Percentiles rank a stretch among this genome's conserved stretches.
These are phyloP conservation scores for Cichorium intybus DNA, from an alignment of 140 eudicot species.

Conservation along the genomic window DNA sequence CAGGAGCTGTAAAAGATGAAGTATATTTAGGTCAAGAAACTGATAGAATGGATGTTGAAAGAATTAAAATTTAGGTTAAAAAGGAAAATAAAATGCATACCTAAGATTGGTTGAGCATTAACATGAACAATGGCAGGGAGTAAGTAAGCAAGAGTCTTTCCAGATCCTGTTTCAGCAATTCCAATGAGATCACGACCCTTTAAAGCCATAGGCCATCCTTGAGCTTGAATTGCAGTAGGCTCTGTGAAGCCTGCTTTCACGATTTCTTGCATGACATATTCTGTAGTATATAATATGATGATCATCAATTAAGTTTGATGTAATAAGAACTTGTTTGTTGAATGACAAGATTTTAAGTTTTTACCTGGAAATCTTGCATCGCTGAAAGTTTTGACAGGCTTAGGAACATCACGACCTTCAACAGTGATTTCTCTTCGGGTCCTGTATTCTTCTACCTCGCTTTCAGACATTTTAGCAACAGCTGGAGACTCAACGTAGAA, in stretches of 20 bases:
- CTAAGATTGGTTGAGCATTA: constrained; percentile 82
- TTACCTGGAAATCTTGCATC: constrained; percentile 97
- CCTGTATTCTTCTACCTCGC: constrained; percentile 85
- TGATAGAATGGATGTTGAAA: background rate
- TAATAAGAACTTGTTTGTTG: background rate
- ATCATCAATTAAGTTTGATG: background rate
- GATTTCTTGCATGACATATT: constrained; percentile 93
- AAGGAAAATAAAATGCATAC: constrained; percentile 10
- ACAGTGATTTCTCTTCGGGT: constrained; percentile 76
- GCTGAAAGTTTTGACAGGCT: constrained; percentile 66
- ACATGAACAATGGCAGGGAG: constrained; percentile 96
- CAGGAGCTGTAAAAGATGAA: constrained; percentile 54
- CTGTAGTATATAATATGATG: constrained; percentile 31
- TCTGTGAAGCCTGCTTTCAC: constrained; percentile 93
- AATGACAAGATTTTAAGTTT: background rate
- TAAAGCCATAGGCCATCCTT: constrained; percentile 99
- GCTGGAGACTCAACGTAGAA: constrained; percentile 83
- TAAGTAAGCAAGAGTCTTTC: constrained; percentile 92
- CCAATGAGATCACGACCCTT: constrained; percentile 99
- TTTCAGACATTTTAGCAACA: constrained; percentile 75
- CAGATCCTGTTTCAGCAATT: constrained; percentile 99
- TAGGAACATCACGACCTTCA: constrained; percentile 95
- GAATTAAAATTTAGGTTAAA: background rate
- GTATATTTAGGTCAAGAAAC: constrained; percentile 6
- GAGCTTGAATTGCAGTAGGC: constrained; percentile 99